A percentile compares a stretch with the other conserved stretches of the same genome.
These are phyloP conservation scores for Cladosporium sp. DNA, from an alignment of 2,329 filamentous ascomycete species.

Conservation along the genomic window DNA sequence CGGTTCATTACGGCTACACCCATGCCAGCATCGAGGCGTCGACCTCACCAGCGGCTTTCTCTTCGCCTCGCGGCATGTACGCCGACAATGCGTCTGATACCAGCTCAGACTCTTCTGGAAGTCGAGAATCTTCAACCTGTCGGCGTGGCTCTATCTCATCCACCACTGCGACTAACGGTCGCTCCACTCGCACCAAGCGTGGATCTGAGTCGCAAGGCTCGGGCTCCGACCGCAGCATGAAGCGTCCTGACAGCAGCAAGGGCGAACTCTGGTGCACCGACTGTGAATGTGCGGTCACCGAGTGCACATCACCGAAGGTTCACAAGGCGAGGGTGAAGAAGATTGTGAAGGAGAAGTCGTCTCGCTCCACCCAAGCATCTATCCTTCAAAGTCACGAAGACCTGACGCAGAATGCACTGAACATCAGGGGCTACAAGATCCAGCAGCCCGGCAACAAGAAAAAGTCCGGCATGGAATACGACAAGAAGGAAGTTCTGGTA, in stretches of 20 bases:
- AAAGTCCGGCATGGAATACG: background rate
- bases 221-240: background rate
- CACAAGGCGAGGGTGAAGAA: constrained; percentile 1
- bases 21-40: constrained; percentile 11
- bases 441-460: constrained; percentile 9
- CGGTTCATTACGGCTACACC: background rate
- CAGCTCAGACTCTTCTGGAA: background rate
- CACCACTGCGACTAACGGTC: background rate
- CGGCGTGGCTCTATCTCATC: background rate
- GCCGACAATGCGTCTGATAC: background rate
- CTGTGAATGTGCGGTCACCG: background rate
- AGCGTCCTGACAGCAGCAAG: background rate
- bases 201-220: constrained; percentile 6
- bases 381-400: constrained; percentile 12
- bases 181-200: constrained; percentile 4
- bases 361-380: background rate
- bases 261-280: background rate
- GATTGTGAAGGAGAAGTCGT: background rate
- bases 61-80: background rate
- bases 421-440: background rate
- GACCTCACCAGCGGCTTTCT: background rate
- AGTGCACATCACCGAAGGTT: background rate
- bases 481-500: constrained; percentile 4
- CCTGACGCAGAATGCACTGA: background rate
- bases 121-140: constrained; percentile 3